A percentile compares a stretch with the other conserved stretches of the same genome.
Evolutionary conservation across 495 filamentous ascomycete genomes (phyloP).

Genomic region (Neurospora sp.): DNA sequence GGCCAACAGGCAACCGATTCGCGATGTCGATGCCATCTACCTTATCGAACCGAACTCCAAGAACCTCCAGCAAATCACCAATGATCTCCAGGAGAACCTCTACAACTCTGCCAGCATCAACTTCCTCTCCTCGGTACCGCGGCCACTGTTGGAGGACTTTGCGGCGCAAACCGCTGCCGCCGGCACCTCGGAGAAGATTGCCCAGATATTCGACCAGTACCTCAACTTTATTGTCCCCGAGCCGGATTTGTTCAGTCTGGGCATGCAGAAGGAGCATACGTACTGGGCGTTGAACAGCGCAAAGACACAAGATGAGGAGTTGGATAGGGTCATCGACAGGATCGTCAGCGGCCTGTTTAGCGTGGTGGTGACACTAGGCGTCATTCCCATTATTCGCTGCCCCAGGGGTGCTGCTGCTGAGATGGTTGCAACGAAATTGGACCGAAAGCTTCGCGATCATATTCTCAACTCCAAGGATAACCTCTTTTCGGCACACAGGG

Average conservation of each 20-base stretch:
- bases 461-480: slow-evolving; percentile 96
- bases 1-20: slow-evolving; percentile 76
- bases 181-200: slow-evolving; percentile 75
- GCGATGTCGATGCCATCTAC: slow-evolving; percentile 94
- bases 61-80: slow-evolving; percentile 76
- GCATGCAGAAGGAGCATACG: slow-evolving; percentile 70
- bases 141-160: slow-evolving; percentile 91
- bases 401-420: slow-evolving; percentile 89
- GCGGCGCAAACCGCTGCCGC: slow-evolving; percentile 76
- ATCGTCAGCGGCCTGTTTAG: slow-evolving; percentile 94
- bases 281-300: slow-evolving; percentile 95
- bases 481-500: slow-evolving; percentile 54
- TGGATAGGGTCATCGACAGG: slow-evolving; percentile 76
- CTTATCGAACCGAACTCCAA: slow-evolving; percentile 77
- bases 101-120: slow-evolving; percentile 96
- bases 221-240: slow-evolving; percentile 96
- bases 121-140: slow-evolving; percentile 88
- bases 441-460: slow-evolving; percentile 92
- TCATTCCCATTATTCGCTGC: slow-evolving; percentile 53
- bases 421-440: slow-evolving; percentile 85
- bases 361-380: slow-evolving; percentile 94
- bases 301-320: slow-evolving; percentile 77
- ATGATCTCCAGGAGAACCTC: slow-evolving; percentile 73
- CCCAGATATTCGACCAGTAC: slow-evolving; percentile 94
- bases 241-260: slow-evolving; percentile 90